A percentile compares a stretch with the other conserved stretches of the same genome.
These are phyloP conservation scores for Bipolaris gigantea DNA, from an alignment of 2,329 filamentous ascomycete genomes.

Conservation along the genomic window DNA sequence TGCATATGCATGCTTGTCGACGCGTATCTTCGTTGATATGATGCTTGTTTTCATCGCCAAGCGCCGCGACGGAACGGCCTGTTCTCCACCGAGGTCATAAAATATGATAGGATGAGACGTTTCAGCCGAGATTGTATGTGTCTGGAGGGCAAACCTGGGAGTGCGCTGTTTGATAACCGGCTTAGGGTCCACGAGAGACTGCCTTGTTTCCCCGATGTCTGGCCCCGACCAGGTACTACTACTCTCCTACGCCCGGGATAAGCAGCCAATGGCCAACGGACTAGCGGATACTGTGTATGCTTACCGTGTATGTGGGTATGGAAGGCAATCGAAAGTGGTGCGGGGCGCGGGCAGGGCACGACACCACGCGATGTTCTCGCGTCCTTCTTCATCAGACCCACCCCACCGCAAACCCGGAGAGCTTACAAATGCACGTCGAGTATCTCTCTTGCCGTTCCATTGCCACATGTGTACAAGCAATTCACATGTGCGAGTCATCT, in stretches of 20 bases:
- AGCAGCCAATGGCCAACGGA: background rate
- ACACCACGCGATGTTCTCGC: slow-evolving; percentile 6
- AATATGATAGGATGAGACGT: background rate
- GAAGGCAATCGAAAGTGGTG: slow-evolving; percentile 7
- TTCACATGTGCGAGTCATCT: slow-evolving; percentile 1
- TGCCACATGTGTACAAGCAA: background rate
- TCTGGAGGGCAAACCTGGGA: background rate
- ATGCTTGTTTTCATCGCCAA: background rate
- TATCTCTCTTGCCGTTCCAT: background rate
- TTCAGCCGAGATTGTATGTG: background rate
- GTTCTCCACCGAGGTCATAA: background rate
- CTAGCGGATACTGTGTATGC: background rate
- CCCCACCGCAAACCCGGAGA: background rate
- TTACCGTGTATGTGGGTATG: background rate
- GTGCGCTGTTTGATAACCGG: too few species aligned
- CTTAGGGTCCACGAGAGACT: background rate
- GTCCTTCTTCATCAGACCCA: slow-evolving; percentile 6
- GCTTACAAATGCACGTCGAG: slow-evolving; percentile 13
- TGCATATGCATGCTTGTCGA: background rate
- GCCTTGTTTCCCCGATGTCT: background rate
- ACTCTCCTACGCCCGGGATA: background rate
- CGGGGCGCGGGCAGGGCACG: slow-evolving; percentile 1
- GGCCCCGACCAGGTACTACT: background rate
- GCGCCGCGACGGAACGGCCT: background rate
- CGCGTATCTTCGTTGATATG: background rate